Percentiles rank a stretch among this genome's conserved stretches.
These are phyloP conservation scores for Phytophthora colocasiae DNA, from an alignment of 352 stramenopile species.

Conservation along the genomic window DNA sequence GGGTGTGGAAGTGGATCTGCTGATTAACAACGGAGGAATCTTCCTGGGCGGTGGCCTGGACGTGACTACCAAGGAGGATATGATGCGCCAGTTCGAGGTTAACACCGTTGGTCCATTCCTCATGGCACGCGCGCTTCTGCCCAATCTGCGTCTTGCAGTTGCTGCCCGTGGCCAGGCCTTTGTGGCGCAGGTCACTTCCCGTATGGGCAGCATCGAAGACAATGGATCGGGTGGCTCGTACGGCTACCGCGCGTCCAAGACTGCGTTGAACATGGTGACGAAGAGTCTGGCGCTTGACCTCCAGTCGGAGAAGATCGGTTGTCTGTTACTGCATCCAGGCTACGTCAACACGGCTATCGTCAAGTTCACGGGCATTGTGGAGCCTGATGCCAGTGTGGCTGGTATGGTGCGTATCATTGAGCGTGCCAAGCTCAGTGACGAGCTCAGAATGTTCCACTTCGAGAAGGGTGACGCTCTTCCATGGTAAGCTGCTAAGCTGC, in stretches of 20 bases:
- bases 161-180: conserved; percentile 43
- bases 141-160: conserved; percentile 57
- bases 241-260: conserved; percentile 83
- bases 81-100: conserved; percentile 77
- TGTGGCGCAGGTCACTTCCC: conserved; percentile 66
- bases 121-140: conserved; percentile 62
- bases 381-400: conserved; percentile 51
- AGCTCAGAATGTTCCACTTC: conserved; percentile 60
- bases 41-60: conserved; percentile 30
- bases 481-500: conserved; percentile 44
- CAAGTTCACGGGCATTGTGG: conserved; percentile 50
- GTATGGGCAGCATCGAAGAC: conserved; percentile 67
- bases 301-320: conserved; percentile 58
- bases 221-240: conserved; percentile 70
- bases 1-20: conserved; percentile 55
- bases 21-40: conserved; percentile 83
- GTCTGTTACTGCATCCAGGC: conserved; percentile 67
- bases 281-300: conserved; percentile 66
- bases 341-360: conserved; percentile 71
- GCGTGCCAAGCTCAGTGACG: conserved; percentile 57
- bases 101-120: conserved; percentile 78
- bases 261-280: conserved; percentile 80
- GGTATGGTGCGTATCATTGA: conserved; percentile 64
- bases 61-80: conserved; percentile 55
- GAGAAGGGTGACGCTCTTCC: conserved; percentile 57